Evolutionary conservation across 805 yeast genomes (phyloP), one percentile per base, ranked within the genome.

Genomic region (Yarrowia hollandica): DNA sequence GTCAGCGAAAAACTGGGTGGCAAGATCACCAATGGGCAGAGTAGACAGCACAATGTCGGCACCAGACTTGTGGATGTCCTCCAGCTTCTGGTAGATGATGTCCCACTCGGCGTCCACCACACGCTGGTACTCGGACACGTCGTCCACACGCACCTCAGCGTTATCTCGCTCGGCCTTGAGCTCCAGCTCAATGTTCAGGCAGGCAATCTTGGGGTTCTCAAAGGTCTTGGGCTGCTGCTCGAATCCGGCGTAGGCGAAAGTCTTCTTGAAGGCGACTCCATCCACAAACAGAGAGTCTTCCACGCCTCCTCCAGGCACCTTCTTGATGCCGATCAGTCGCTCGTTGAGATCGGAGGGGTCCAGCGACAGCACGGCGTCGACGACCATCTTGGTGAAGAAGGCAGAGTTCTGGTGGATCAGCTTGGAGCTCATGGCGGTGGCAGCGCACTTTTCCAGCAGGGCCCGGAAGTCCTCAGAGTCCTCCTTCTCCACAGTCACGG

Each of bases 91-190:
- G 67, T 88, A 79, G 64, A 94, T 94, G 65, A 94, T 87, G 71
- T 88, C 83, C 98, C 99, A 94, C 74, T 94, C 99, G n/a, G 99
- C 99, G 74, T 94, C 98, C 16, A 94, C 99, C 60, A 94, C 86
- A 30, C 86, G 90, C 77, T 94, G 99, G 74, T 94, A 94, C 67
- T 92, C 97, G 61, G 82, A 81, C 60, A 94, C 97, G 71, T 90
- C 86, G 68, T 89, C 95, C 54, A 94, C 94, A 66, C 99, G 83
- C 30, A 94, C 98, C 77, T 94, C 99, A 9, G 99, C 99, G 71
- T 94, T 94, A 73, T 94, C 99, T 77, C 90, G 92, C 76, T 94
- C 99, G 1, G 98, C 98, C 76, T 94, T 94, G 70, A 94, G 82
- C 76, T 94, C 99, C 65, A 94, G 80, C 72, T 94, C 99, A 37